A percentile compares a stretch with the other conserved stretches of the same genome.
Evolutionary conservation across 345 rosid genomes (phyloP).

Genomic region (Arabidopsis arenosa): DNA sequence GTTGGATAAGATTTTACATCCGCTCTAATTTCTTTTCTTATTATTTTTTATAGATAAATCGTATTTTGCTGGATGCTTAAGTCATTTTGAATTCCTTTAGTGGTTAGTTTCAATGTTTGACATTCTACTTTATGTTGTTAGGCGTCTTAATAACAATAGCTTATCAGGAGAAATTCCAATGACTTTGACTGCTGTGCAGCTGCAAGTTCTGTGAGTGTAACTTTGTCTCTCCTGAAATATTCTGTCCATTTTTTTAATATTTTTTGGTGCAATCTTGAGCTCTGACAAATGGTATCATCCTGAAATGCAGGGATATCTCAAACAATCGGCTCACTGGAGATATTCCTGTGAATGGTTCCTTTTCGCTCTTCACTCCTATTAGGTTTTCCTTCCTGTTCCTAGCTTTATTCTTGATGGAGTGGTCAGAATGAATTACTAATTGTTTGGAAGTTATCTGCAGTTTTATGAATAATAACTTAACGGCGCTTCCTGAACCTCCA

Average conservation of each 20-base stretch:
- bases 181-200: slow-evolving; percentile 54
- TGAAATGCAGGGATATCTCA: slow-evolving; percentile 82
- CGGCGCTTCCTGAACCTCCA: slow-evolving; percentile 46
- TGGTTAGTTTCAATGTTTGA: neutral
- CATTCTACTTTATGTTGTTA: slow-evolving; percentile 38
- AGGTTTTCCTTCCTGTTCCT: slow-evolving; percentile 57
- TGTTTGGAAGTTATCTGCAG: slow-evolving; percentile 51
- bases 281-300: slow-evolving; percentile 20
- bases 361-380: slow-evolving; percentile 71
- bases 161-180: slow-evolving; percentile 65
- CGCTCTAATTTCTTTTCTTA: neutral
- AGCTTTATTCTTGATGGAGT: slow-evolving; percentile 16
- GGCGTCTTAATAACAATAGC: slow-evolving; percentile 83
- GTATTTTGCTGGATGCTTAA: neutral
- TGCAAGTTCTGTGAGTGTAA: slow-evolving; percentile 82
- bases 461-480: slow-evolving; percentile 56
- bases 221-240: slow-evolving; percentile 20
- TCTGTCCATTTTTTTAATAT: neutral
- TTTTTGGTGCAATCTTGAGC: slow-evolving; percentile 9
- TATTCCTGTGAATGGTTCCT: slow-evolving; percentile 81
- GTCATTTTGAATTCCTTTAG: slow-evolving; percentile 6
- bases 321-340: slow-evolving; percentile 68
- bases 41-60: neutral
- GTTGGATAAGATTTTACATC: slow-evolving; percentile 15
- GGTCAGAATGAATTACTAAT: slow-evolving; percentile 37